Evolutionary conservation across 192 early-diverging fungal genomes (phyloP).

Genomic region (Coemansia sp.): DNA sequence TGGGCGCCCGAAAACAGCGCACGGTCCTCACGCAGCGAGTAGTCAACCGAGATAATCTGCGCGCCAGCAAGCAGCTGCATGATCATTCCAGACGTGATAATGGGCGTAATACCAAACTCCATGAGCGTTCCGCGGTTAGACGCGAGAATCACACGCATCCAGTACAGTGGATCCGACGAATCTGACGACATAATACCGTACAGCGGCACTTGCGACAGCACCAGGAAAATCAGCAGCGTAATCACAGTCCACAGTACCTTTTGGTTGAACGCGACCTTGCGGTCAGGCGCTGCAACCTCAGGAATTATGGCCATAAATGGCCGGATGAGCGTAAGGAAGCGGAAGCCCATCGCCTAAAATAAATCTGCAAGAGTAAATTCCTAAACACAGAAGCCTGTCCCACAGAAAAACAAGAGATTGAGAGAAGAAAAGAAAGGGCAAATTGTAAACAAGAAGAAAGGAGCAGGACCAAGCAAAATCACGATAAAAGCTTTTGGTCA

Average conservation of each 20-base stretch:
- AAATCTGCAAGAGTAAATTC: not conserved
- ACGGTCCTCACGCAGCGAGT: constrained; percentile 96
- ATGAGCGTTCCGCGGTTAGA: constrained; percentile 99
- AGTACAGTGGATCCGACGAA: constrained; percentile 96
- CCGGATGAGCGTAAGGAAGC: constrained; percentile 92
- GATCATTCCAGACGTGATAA: constrained; percentile 99
- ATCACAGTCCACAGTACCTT: constrained; percentile 99
- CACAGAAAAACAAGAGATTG: not conserved
- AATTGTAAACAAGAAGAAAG: constrained; percentile 3
- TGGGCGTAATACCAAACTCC: constrained; percentile 99
- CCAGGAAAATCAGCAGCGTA: constrained; percentile 98
- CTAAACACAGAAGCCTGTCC: not conserved
- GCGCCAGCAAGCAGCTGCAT: constrained; percentile 99
- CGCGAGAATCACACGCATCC: constrained; percentile 99
- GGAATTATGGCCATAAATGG: constrained; percentile 98
- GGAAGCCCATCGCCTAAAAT: constrained; percentile 57
- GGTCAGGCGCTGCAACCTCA: constrained; percentile 90
- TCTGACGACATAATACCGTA: constrained; percentile 99
- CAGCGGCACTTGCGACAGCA: constrained; percentile 98
- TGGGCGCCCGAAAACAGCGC: constrained; percentile 99
- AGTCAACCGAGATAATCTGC: constrained; percentile 98
- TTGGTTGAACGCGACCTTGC: constrained; percentile 98
- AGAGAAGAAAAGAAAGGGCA: constrained; percentile 1
- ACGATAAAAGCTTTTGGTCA: not conserved
- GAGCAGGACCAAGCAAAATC: not conserved